These are phyloP conservation scores for Protomyces lactucae-debilis DNA, from an alignment of 1,139 yeast species.

Conservation along the genomic window DNA sequence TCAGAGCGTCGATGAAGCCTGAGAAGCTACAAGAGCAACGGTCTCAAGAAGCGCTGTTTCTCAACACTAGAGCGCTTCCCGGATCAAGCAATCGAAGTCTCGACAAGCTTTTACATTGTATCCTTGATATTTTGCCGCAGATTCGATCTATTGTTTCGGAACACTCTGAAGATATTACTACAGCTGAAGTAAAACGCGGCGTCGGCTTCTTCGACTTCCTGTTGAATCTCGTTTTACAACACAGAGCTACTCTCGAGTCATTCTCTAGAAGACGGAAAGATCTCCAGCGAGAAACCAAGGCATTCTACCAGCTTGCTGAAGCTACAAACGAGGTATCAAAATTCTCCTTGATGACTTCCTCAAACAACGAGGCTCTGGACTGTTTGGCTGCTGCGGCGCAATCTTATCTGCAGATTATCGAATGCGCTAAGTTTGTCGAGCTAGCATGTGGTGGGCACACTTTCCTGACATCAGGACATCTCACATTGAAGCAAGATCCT, in stretches of 20 bases:
- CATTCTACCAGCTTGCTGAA: slow-evolving; percentile 45
- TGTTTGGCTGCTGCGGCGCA: too few relatives aligned
- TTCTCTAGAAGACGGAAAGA: neutral
- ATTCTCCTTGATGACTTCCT: neutral
- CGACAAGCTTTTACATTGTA: slow-evolving; percentile 61
- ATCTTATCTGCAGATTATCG: neutral
- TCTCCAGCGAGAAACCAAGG: neutral
- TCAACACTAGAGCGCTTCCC: slow-evolving; percentile 36
- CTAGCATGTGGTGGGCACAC: neutral
- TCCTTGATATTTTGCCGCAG: slow-evolving; percentile 75
- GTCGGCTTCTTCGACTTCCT: slow-evolving; percentile 62
- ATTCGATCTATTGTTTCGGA: slow-evolving; percentile 58
- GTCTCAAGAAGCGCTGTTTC: slow-evolving; percentile 58
- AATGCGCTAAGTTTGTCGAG: neutral
- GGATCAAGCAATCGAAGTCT: slow-evolving; percentile 30
- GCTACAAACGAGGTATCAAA: neutral
- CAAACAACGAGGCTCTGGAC: neutral
- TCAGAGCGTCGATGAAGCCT: slow-evolving; percentile 59
- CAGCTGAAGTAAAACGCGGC: slow-evolving; percentile 67
- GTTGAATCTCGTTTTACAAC: neutral
- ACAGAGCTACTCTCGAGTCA: neutral
- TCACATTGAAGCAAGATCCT: neutral
- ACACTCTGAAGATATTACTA: slow-evolving; percentile 70
- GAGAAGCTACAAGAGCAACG: slow-evolving; percentile 61
- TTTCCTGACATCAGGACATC: neutral